Conservation (phyloP, 306 rosid species). For the Canavalia ensiformis region DNA sequence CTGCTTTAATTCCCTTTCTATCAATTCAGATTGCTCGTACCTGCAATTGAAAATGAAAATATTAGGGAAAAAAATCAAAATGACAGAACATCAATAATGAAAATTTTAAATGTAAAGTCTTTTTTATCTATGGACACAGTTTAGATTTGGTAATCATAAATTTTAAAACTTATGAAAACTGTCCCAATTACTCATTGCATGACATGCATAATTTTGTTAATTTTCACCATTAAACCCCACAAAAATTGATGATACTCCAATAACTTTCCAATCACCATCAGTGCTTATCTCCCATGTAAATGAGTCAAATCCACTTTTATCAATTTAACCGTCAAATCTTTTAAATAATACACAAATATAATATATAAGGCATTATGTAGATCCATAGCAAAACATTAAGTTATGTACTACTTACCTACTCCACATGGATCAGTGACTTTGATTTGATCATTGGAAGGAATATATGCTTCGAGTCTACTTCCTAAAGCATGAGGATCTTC, state of each 20-base stretch:
- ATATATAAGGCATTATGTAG: neutral
- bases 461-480: constrained; percentile 12
- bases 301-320: neutral
- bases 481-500: constrained; percentile 50
- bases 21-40: constrained; percentile 92
- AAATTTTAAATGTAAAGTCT: neutral
- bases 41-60: constrained; percentile 49
- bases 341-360: neutral
- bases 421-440: constrained; percentile 20
- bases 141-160: no score
- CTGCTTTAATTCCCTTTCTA: constrained; percentile 93
- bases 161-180: no score
- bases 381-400: neutral
- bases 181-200: no score
- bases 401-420: constrained; percentile 46
- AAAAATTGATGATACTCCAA: neutral
- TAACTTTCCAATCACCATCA: neutral
- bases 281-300: no score
- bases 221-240: no score
- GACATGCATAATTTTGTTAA: no score
- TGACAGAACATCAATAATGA: constrained; percentile 14
- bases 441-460: constrained; percentile 46
- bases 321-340: constrained; percentile 20
- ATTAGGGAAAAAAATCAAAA: neutral
- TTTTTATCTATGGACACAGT: no score